A percentile compares a stretch with the other conserved stretches of the same genome.
Evolutionary conservation across 225 moss, liverwort and hornwort species (phyloP).

Genomic region (Sphagnum tenellum): DNA sequence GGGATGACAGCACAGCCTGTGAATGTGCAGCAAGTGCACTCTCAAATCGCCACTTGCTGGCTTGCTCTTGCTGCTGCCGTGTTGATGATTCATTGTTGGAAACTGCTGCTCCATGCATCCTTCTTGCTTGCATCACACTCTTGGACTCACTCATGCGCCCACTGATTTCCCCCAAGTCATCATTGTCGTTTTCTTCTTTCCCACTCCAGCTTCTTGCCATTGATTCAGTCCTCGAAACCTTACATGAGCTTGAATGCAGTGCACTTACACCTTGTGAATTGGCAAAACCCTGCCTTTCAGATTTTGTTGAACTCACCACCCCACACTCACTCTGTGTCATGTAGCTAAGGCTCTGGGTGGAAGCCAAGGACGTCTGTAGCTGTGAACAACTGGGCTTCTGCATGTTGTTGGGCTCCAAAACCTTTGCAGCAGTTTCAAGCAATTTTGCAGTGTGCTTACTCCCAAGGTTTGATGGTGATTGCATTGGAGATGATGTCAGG

Average conservation of each 20-base stretch:
- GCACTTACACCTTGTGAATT: too few relatives aligned
- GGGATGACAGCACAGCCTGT: background rate
- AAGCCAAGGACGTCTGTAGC: too few relatives aligned
- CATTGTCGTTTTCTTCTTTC: conserved; percentile 26
- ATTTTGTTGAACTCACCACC: too few relatives aligned
- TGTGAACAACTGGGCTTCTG: too few relatives aligned
- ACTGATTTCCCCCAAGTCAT: background rate
- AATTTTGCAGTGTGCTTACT: conserved; percentile 46
- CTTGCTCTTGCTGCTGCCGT: conserved; percentile 12
- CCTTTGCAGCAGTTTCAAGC: conserved; percentile 69
- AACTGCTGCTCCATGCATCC: too few relatives aligned
- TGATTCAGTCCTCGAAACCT: conserved; percentile 20
- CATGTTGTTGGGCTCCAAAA: conserved; percentile 39
- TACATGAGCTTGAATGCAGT: conserved; percentile 5
- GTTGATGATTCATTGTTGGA: conserved; percentile 25
- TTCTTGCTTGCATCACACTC: conserved; percentile 7
- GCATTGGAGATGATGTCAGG: conserved; percentile 12
- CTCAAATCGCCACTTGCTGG: conserved; percentile 23
- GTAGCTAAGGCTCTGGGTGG: too few relatives aligned
- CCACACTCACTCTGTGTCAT: too few relatives aligned
- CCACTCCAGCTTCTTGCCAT: conserved; percentile 24
- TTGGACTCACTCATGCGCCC: conserved; percentile 19
- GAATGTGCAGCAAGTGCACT: conserved; percentile 15
- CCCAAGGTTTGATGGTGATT: conserved; percentile 17
- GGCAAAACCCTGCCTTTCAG: too few relatives aligned